Base-by-base conservation (phyloP, 805 yeast genomes). In the Saturnispora mendoncae region DNA sequence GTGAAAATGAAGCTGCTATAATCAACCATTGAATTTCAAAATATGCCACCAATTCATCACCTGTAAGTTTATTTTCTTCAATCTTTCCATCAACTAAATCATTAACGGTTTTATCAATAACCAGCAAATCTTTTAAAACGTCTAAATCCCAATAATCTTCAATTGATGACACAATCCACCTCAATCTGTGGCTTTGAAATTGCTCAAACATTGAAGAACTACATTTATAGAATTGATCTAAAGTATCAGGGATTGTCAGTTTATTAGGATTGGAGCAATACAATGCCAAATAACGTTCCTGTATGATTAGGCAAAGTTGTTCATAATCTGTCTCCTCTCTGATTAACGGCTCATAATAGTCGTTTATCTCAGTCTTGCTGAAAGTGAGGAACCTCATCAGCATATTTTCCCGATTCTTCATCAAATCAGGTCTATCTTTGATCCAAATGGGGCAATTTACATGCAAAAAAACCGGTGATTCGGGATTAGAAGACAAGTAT, bases 1-100 rank as follows among this genome's bases (percentile, higher is more conserved):
- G 41, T 19, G 51, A 40, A 42, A 58, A 61, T 18, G 43, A 32
- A 1, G 55, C 52, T 32, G 53, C 57, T 5, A 60, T 10, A 14
- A 57, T 31, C 30, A 49, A 45, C 60, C 61, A 59, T 15, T 57
- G 49, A 25, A 61, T 52, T 13, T 49, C 54, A 56, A 57, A 61
- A 42, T 56, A 60, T 4, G 46, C 40, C 4, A 12, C 21, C 13
- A 40, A 36, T 31, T 28, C 34, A 10, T 27, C 18, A 10, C 24
- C 54, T n/a, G 42, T 50, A 23, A 41, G 44, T 20, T 48, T 46
- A 14, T 44, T 46, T 14, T 47, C 48, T 21, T 47, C 51, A 18
- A 48, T 51, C n/a, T 25, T 47, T 46, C 27, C 17, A 17, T n/a
- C 26, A 13, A 38, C 4, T 15, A 33, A 33, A 27, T 39, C 42